Percentiles rank a stretch among this genome's conserved stretches.
Evolutionary conservation across 208 protist genomes (phyloP).

Genomic region (Tetramitus jugosus): DNA sequence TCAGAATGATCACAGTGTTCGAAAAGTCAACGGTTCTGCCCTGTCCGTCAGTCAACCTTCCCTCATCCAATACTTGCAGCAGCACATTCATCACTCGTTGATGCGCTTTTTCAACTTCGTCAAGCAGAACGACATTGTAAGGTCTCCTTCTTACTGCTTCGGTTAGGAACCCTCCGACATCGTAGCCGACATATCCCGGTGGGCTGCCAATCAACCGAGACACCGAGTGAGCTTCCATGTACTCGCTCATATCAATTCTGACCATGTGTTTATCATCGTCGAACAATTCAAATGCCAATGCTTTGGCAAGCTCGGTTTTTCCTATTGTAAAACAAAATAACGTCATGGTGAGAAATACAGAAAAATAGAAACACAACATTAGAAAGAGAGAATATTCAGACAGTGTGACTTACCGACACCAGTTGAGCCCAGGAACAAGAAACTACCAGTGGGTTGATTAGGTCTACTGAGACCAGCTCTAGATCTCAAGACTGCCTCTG

Average conservation of each 20-base stretch:
- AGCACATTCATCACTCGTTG: conserved; percentile 89
- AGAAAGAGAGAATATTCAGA: too few relatives aligned
- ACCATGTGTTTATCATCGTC: conserved; percentile 91
- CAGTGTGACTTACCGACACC: too few relatives aligned
- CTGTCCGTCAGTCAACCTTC: conserved; percentile 90
- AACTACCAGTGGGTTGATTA: conserved; percentile 80
- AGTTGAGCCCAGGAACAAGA: conserved; percentile 91
- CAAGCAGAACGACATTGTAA: conserved; percentile 94
- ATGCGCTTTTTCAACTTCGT: conserved; percentile 99
- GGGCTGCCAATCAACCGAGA: conserved; percentile 92
- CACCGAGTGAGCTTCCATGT: conserved; percentile 92
- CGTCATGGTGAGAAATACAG: too few relatives aligned
- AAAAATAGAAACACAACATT: too few relatives aligned
- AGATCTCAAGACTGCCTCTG: conserved; percentile 84
- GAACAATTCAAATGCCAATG: conserved; percentile 85
- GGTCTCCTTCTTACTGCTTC: conserved; percentile 93
- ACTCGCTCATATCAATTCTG: conserved; percentile 97
- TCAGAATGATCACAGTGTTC: conserved; percentile 96
- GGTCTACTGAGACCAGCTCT: conserved; percentile 76
- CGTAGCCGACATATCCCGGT: conserved; percentile 97
- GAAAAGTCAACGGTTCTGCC: conserved; percentile 92
- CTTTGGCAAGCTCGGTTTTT: conserved; percentile 94
- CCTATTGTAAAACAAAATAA: too few relatives aligned
- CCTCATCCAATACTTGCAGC: conserved; percentile 97
- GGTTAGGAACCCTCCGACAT: conserved; percentile 95